A percentile compares a stretch with the other conserved stretches of the same genome.
These are phyloP conservation scores for Tuber microsphaerosporum DNA, from an alignment of 495 filamentous ascomycete species.

Conservation along the genomic window DNA sequence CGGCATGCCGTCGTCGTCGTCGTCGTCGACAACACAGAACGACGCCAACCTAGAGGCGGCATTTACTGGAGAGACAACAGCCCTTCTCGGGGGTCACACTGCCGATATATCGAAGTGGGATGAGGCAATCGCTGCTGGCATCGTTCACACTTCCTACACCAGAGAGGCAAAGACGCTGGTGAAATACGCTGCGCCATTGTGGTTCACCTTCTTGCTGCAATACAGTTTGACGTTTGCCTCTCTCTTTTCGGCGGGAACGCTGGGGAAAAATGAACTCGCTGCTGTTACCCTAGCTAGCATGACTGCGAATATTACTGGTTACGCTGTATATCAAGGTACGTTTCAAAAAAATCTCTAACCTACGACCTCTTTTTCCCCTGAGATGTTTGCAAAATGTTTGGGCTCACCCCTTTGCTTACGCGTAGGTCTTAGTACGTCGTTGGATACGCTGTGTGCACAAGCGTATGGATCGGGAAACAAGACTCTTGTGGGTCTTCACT, in stretches of 20 bases:
- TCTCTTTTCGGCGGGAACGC: slow-evolving; percentile 60
- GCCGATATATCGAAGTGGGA: slow-evolving; percentile 59
- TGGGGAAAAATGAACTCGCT: slow-evolving; percentile 57
- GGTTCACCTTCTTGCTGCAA: slow-evolving; percentile 65
- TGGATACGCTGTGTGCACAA: slow-evolving; percentile 69
- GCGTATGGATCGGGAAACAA: slow-evolving; percentile 65
- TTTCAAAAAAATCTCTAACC: neutral
- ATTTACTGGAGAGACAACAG: slow-evolving; percentile 48
- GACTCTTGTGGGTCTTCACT: slow-evolving; percentile 61
- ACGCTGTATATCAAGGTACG: slow-evolving; percentile 58
- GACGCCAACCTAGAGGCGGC: neutral
- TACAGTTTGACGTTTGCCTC: slow-evolving; percentile 63
- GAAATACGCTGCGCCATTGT: slow-evolving; percentile 54
- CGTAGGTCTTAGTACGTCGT: slow-evolving; percentile 54
- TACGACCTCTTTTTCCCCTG: neutral
- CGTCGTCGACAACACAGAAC: neutral
- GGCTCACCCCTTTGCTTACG: slow-evolving; percentile 3
- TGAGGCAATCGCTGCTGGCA: slow-evolving; percentile 62
- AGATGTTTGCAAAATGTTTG: neutral
- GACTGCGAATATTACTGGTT: slow-evolving; percentile 68
- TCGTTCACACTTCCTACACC: slow-evolving; percentile 76
- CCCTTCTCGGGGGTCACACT: slow-evolving; percentile 46
- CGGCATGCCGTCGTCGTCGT: neutral
- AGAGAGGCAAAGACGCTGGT: slow-evolving; percentile 65
- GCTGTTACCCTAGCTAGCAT: slow-evolving; percentile 63